Evolutionary conservation across 2,329 filamentous ascomycete genomes (phyloP).

Genomic region (Penicillium sp.): DNA sequence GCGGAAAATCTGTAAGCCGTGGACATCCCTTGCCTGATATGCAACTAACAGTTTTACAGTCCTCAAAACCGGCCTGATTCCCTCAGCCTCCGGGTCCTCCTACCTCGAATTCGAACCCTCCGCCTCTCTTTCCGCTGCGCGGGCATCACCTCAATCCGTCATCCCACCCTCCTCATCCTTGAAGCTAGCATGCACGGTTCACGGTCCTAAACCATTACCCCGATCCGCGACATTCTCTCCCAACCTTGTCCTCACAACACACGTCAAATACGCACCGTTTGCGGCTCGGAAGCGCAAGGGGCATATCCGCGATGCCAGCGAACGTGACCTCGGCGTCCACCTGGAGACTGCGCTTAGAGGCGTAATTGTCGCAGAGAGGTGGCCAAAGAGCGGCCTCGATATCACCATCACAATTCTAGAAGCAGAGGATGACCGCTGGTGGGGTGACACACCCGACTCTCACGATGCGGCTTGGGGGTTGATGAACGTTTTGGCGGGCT

Average conservation of each 20-base stretch:
- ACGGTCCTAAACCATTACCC: conserved; percentile 88
- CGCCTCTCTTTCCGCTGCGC: conserved; percentile 48
- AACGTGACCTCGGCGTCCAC: conserved; percentile 88
- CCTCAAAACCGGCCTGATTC: conserved; percentile 87
- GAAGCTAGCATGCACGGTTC: conserved; percentile 91
- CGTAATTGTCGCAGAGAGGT: conserved; percentile 88
- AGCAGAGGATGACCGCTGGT: conserved; percentile 81
- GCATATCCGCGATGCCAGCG: conserved; percentile 82
- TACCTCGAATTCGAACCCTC: conserved; percentile 62
- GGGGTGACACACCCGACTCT: conserved; percentile 58
- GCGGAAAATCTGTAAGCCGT: conserved; percentile 79
- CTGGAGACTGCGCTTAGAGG: conserved; percentile 89
- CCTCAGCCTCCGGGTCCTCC: conserved; percentile 90
- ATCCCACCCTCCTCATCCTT: conserved; percentile 68
- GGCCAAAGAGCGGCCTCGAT: conserved; percentile 99
- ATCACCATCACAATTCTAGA: conserved; percentile 92
- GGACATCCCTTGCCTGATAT: neutral
- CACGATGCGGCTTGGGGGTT: conserved; percentile 75
- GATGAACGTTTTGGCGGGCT: conserved; percentile 90
- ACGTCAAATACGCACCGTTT: conserved; percentile 96
- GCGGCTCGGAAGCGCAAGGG: conserved; percentile 81
- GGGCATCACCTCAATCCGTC: conserved; percentile 50
- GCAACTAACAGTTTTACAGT: conserved; percentile 57
- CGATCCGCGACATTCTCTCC: conserved; percentile 90
- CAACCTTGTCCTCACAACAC: conserved; percentile 86